Base-by-base conservation (phyloP, 305 asterid species). In the Fraxinus nigra region DNA sequence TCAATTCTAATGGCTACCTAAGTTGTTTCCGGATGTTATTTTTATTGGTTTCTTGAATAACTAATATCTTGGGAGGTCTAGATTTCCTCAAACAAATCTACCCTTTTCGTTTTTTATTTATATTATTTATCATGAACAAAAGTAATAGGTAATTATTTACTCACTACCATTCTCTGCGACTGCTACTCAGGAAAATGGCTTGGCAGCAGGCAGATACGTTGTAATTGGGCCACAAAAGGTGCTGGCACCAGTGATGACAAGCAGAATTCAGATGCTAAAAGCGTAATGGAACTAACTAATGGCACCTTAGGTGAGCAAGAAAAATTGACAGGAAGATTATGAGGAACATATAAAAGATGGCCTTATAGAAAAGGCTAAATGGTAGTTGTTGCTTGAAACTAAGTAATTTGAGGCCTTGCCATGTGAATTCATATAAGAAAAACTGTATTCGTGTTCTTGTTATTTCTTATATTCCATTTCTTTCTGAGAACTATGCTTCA, bases 151-250 rank as follows among this genome's bases (percentile, higher is more conserved):
- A 65, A 38, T 38, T 38, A 34, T 54, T 33, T 75, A 46, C 54
- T 22, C 77, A 24, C 32, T 79, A 37, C 65, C 82, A 32, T 43
- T 76, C 78, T 79, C 73, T 80, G 24, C 79, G 75, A 74, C 70
- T 8, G 78, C 77, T 26, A 79, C 84, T 63, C 88, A 95, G 98
- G 98, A 72, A 93, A 95, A 88, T 95, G 98, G 97, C 92, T 95
- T 77, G 98, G 98, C 75, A 95, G 97, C 87, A 90, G 98, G 86
- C 97, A 95, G 92, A 95, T 95, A 72, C 96, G 98, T 51, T 95
- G 98, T 86, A 95, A 95, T 89, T 95, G 99, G 98, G 99, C 98
- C 18, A 78, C 98, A 28, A 93, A 95, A 87, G 97, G 98, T 89
- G 99, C 98, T 86, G 92, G 87, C 77, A 77, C 83, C 78, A 89